Evolutionary conservation across 495 filamentous ascomycete genomes (phyloP), one percentile per base, ranked within the genome.

Genomic region (Astrothelium macrocarpum): DNA sequence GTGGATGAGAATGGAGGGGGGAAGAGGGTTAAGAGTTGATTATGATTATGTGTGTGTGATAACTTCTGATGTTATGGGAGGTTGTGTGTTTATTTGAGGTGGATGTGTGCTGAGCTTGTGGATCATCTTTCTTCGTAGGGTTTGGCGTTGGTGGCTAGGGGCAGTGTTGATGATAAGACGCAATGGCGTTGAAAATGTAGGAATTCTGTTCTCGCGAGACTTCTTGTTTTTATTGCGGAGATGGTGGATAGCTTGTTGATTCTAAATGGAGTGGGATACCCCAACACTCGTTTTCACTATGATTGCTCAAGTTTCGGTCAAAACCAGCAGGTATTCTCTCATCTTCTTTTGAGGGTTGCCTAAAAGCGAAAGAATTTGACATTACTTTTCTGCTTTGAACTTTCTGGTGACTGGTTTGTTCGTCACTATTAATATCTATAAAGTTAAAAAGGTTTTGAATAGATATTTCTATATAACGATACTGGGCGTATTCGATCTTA

Each of bases 1-100:
- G 64, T 59, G n/a, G n/a, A n/a, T 43, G 74, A 73, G 7, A 72
- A 66, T 25, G 65, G 66, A 12, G 62, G 65, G 28, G 63, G 60
- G 32, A 77, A 78, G 65, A 74, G 74, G 64, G 62, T 68, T 32
- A 77, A 76, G 63, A 72, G 46, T 63, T 74, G 70, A 67, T 32
- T 26, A 29, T 1, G 23, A 28, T 56, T 16, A 10, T 28, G 49
- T 9, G 25, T 14, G 11, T 56, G 26, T 26, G 23, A 56, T 5
- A 11, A 29, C 11, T 29, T 28, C 23, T 16, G 11, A 20, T 2
- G 9, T 20, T 56, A 56, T 56, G 49, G 29, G 29, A 29, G 25
- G 10, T 56, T 9, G 9, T 49, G 10, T 49, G 43, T 3, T 18
- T 3, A 20, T n/a, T n/a, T n/a, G n/a, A n/a, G n/a, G n/a, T n/a